Evolutionary conservation across 1,284 basidiomycete species (phyloP), one percentile per base, ranked within the genome.

Genomic region (Ceratobasidium sp.): DNA sequence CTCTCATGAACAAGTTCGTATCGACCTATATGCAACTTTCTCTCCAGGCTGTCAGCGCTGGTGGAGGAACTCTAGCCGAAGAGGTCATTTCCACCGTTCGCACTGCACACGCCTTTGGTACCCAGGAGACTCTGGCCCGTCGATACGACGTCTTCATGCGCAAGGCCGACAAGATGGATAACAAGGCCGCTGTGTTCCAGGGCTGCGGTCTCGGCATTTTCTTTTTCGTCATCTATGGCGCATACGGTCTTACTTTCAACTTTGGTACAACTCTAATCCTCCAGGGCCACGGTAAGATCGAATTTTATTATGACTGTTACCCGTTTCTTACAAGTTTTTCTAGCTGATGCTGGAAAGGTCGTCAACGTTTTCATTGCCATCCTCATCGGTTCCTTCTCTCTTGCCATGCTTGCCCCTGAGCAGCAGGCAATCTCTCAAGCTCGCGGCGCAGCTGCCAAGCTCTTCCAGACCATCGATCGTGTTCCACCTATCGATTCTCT

Each of bases 51-150:
- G 87, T 97, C 23, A 69, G 64, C 41, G 93, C 94, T 1, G 88
- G 91, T 28, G 92, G 91, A 28, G 96, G 96, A 46, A 90, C 87
- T 1, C 81, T 98, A 18, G 96, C 97, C 0, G 97, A 99, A 81
- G 97, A 99, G 80, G 93, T 94, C 76, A 92, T 99, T 71, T 91
- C 92, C 0, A 93, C 92, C 21, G 82, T 97, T 50, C 90, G 95
- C 21, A 96, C 92, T 1, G 90, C 94, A 0, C 94, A 98, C 75
- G 96, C 97, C 0, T 99, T 99, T 77, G 94, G 94, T 60, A 92
- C 91, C 0, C 92, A 95, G 81, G 81, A 79, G 10, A 84, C 86
- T 21, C 85, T 98, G 36, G 79, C 88, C 6, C 76, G 79, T 1
- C 81, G 94, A 48, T 99, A 98, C 79, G 87, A 96, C 77, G 75